Evolutionary conservation across 2,329 filamentous ascomycete genomes (phyloP), one percentile per base, ranked within the genome.

Genomic region (Botrytis tulipae): DNA sequence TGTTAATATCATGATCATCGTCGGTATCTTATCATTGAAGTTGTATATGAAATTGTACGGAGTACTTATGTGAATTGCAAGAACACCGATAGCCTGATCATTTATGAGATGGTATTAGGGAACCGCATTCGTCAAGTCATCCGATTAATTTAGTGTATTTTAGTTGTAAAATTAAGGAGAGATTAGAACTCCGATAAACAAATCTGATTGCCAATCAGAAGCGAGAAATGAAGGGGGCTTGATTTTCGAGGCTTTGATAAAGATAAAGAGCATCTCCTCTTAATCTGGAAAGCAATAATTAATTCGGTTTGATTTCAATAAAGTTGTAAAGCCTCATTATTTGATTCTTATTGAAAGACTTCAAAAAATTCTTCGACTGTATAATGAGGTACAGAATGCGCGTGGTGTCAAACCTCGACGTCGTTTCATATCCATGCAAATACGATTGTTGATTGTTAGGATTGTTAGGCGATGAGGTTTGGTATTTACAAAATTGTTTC

Each of bases 191-290:
- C 22, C 7, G 63, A 48, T 18, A 25, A 57, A n/a, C 18, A 18
- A 25, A 14, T n/a, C 12, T 16, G 25, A 12, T 25, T 4, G n/a
- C 63, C 44, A 66, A 66, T 66, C 29, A 48, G 63, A 66, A 66
- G 63, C 63, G 63, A 66, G 29, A 48, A 29, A 66, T 66, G 63
- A 66, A 66, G 63, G 63, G 44, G 44, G 63, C 8, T n/a, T 22
- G 12, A 35, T 25, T 32, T 35, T 35, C 7, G 29, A 66, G 29
- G 14, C 14, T 44, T 63, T n/a, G 6, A 18, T 29, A 44, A 16
- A 57, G 14, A 57, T 29, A 8, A 29, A 32, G 18, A 9, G 7
- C n/a, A 29, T 18, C 14, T 29, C 51, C 12, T 29, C n/a, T n/a
- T 14, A 16, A 18, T 57, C 14, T 57, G n/a, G 7, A 57, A 57